These are phyloP conservation scores for Smallanthus sonchifolius DNA, from an alignment of 129 eudicot species.

Conservation along the genomic window DNA sequence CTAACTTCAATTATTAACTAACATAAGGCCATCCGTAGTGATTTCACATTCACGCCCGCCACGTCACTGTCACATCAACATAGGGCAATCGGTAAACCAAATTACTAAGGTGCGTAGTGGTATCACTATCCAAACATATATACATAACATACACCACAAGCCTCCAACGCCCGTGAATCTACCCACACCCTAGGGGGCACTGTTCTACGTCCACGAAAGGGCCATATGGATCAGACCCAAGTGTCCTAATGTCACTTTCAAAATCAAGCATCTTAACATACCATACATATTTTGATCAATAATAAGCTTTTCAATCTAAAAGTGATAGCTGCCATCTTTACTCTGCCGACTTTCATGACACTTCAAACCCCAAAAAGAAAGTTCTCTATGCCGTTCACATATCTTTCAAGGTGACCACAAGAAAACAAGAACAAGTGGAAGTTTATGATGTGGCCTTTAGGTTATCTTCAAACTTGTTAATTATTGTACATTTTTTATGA, in stretches of 20 bases:
- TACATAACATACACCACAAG: too few relatives aligned
- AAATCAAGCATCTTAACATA: background rate
- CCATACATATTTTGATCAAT: background rate
- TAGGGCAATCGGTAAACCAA: too few relatives aligned
- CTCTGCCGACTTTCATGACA: constrained; percentile 12
- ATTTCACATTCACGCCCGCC: too few relatives aligned
- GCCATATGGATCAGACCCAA: too few relatives aligned
- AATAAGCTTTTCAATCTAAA: background rate
- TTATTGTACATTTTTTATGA: background rate
- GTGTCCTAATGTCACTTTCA: background rate
- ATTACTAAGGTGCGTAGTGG: too few relatives aligned
- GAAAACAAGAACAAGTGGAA: background rate
- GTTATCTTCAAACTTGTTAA: background rate
- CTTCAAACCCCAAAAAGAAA: background rate
- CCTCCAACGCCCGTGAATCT: too few relatives aligned
- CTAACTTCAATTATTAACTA: too few relatives aligned
- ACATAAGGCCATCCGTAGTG: too few relatives aligned
- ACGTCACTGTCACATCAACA: too few relatives aligned
- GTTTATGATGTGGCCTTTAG: background rate
- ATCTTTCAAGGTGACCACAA: background rate
- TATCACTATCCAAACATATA: too few relatives aligned
- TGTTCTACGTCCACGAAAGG: too few relatives aligned
- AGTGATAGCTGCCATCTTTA: constrained; percentile 1
- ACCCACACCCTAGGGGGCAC: too few relatives aligned
- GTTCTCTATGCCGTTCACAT: background rate